A percentile compares a stretch with the other conserved stretches of the same genome.
Evolutionary conservation across 1,139 yeast genomes (phyloP).

Genomic region (Diutina siamensis): DNA sequence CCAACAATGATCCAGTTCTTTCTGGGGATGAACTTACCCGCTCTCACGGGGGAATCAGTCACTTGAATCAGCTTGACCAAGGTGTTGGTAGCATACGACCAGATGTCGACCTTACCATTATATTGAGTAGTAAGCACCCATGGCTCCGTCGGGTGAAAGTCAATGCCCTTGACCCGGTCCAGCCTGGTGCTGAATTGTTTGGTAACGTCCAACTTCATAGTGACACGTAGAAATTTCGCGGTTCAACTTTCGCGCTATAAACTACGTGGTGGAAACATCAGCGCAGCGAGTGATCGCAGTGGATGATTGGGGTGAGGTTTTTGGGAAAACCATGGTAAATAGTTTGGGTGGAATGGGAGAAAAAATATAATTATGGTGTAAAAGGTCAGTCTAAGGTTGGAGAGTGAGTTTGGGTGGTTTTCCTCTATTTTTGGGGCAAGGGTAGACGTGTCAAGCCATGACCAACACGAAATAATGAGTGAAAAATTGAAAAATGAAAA

Average conservation of each 20-base stretch:
- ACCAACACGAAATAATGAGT: no score
- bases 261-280: not conserved
- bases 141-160: constrained; percentile 95
- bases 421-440: no score
- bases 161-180: constrained; percentile 95
- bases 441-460: no score
- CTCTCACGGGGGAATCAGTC: constrained; percentile 88
- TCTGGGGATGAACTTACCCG: constrained; percentile 90
- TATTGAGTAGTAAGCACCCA: constrained; percentile 86
- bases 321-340: no score
- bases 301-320: no score
- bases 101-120: constrained; percentile 79
- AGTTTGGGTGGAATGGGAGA: not conserved
- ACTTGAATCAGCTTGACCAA: constrained; percentile 58
- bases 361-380: no score
- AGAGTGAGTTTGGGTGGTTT: no score
- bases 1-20: constrained; percentile 98
- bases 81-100: constrained; percentile 77
- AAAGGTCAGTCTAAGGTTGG: no score
- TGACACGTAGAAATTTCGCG: constrained; percentile 4
- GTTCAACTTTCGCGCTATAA: not conserved
- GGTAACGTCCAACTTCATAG: constrained; percentile 41
- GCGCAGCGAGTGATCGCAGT: no score
- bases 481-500: no score
- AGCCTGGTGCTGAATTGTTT: constrained; percentile 79